Evolutionary conservation across 495 filamentous ascomycete species (phyloP), one percentile per base, ranked within the genome.

Genomic region (Penicillium mononematosum): DNA sequence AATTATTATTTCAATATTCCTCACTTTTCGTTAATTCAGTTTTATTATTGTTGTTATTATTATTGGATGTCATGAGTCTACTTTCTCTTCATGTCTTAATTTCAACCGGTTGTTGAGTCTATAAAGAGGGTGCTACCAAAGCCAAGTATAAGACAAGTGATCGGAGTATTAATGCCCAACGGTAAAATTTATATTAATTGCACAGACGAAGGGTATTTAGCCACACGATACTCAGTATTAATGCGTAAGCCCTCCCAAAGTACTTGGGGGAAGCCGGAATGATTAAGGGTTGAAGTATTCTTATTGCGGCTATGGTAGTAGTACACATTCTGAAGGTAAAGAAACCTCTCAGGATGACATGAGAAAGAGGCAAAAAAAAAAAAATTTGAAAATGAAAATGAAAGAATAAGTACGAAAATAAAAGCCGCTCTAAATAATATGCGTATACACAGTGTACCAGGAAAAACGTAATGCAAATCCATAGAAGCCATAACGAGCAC

Each of bases 341-440:
- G 27, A 27, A 11, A n/a, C 14, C 50, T 24, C 34, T 11, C 45
- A 56, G 27, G 31, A 55, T 58, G 45, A 34, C 36, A 50, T 36
- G 32, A 25, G 3, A 16, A 55, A 39, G 38, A 45, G 45, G 46
- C 36, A 19, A n/a, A 45, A 7, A 32, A 45, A 55, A 19, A 45
- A 53, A 48, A 48, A 29, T n/a, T n/a, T n/a, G 0, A 45, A 34
- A 34, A 24, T 3, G 20, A 24, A 25, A 25, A 25, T 5, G 1
- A 25, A 25, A 25, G 36, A 38, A 7, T 1, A 38, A 38, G 36
- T n/a, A 38, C 5, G 16, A 53, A 38, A 32, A 38, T 53, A 43
- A 52, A 50, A 29, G 10, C 45, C 46, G 53, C 59, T 60, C 43
- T 55, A 53, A 43, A 53, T 53, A 34, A 49, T 48, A 61, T 61